Evolutionary conservation across 2,329 filamentous ascomycete genomes (phyloP), one percentile per base, ranked within the genome.

Genomic region (Cladosporium oxysporum): DNA sequence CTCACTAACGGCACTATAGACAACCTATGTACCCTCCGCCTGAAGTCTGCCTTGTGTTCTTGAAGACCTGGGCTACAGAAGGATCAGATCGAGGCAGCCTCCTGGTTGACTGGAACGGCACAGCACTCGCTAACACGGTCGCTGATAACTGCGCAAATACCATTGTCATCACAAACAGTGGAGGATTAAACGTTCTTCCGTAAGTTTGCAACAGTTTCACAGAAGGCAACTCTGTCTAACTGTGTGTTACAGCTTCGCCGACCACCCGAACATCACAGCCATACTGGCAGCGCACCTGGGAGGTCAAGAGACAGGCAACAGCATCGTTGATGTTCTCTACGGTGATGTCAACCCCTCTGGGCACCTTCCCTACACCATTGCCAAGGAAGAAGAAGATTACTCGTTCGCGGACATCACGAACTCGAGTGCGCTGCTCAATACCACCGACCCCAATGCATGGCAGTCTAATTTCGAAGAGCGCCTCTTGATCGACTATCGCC

Each of bases 1-100:
- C 23, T n/a, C 21, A 7, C 58, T 61, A 47, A 61, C 41, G 6
- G 16, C 4, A 11, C 35, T 14, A 21, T n/a, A 61, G 58, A 18
- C 41, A 61, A 41, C 62, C 62, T 6, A 29, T 53, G 14, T 65
- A 65, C 21, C 62, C 62, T 2, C 12, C 41, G 4, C 62, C 62
- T 7, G 62, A 65, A 31, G 55, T 58, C 11, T 81, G 70, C 74
- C 77, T 88, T n/a, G 85, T 88, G 33, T 85, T 88, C 75, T 78
- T 88, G 66, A 88, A 88, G 83, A 84, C 73, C 16, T 83, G 76
- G 74, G 81, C 82, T 0, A 74, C 76, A 2, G 82, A 84, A 72
- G 80, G 77, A 53, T 73, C 69, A n/a, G 82, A 84, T 67, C 76
- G 82, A 23, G 66, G 67, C 4, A 73, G 74, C 7, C 73, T 83